Conservation (phyloP, 2,329 filamentous ascomycete species). For the Penicillium sp. region DNA sequence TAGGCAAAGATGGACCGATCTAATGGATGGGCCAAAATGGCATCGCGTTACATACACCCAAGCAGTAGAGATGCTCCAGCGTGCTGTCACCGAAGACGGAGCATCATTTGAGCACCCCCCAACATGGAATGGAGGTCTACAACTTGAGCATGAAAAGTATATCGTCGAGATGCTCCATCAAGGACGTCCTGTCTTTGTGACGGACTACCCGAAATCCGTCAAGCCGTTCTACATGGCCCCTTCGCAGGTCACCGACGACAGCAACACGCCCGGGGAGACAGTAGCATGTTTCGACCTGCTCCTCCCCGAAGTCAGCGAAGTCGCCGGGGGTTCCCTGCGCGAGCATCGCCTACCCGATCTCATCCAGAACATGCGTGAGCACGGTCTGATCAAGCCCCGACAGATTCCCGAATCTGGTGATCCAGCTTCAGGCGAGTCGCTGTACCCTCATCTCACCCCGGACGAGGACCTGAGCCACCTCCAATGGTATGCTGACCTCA, state of each 20-base stretch:
- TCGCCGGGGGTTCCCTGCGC: conserved; percentile 85
- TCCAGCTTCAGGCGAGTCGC: conserved; percentile 12
- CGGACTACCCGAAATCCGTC: conserved; percentile 80
- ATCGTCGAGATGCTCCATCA: conserved; percentile 68
- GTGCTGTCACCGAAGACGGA: conserved; percentile 52
- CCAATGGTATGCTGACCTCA: conserved; percentile 85
- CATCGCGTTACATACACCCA: conserved; percentile 79
- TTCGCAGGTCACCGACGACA: conserved; percentile 33
- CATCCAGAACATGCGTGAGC: conserved; percentile 67
- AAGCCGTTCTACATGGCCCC: conserved; percentile 92
- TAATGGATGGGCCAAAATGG: conserved; percentile 62
- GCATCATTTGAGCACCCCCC: conserved; percentile 66
- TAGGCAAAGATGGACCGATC: conserved; percentile 68
- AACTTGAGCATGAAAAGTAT: conserved; percentile 90
- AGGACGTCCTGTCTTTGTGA: conserved; percentile 78
- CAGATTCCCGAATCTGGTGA: conserved; percentile 22
- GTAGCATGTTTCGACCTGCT: conserved; percentile 90
- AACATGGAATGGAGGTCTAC: conserved; percentile 70
- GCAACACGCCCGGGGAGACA: conserved; percentile 48
- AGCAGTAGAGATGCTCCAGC: conserved; percentile 68
- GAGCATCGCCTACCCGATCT: conserved; percentile 73
- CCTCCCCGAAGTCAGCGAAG: conserved; percentile 80
- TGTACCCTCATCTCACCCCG: conserved; percentile 40
- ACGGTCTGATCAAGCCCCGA: conserved; percentile 56
- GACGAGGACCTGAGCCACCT: conserved; percentile 53